phyloP scores from a whole-genome alignment of 352 stramenopile species.

The Phytopythium kandeliae region DNA sequence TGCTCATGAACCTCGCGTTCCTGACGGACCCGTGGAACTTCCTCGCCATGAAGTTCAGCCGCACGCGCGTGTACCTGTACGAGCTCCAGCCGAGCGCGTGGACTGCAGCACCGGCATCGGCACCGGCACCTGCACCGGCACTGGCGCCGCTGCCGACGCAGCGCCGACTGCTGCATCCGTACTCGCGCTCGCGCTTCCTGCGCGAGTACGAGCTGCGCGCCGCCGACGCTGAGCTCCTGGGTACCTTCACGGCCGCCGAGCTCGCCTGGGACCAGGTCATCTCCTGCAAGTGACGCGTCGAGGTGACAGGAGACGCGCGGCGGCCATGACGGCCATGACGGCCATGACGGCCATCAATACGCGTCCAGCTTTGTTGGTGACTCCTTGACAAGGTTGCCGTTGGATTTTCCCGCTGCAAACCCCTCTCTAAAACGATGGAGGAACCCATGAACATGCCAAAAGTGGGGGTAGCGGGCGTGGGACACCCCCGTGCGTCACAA shows the following conservation, averaged over 20 bases:
- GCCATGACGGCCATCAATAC: too few species aligned
- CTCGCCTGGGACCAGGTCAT: slow-evolving; percentile 42
- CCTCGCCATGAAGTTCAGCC: slow-evolving; percentile 37
- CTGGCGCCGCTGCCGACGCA: slow-evolving; percentile 10
- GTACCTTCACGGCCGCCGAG: slow-evolving; percentile 41
- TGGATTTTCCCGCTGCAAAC: background rate
- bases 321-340: too few species aligned
- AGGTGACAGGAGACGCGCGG: background rate
- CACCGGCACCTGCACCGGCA: background rate
- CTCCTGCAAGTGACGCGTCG: slow-evolving; percentile 27
- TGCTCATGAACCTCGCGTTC: slow-evolving; percentile 60
- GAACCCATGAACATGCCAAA: background rate
- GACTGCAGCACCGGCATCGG: too few species aligned
- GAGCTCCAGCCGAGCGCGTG: slow-evolving; percentile 6
- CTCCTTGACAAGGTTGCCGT: too few species aligned
- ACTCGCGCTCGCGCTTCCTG: slow-evolving; percentile 40
- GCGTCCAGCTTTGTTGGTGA: too few species aligned
- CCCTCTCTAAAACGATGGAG: background rate
- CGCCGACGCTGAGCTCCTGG: slow-evolving; percentile 34
- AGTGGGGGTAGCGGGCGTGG: background rate
- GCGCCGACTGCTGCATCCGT: slow-evolving; percentile 41
- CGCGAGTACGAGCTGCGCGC: slow-evolving; percentile 40
- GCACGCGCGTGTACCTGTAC: slow-evolving; percentile 40
- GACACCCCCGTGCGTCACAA: background rate
- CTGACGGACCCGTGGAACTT: slow-evolving; percentile 52